A percentile compares a stretch with the other conserved stretches of the same genome.
These are phyloP conservation scores for Ilyonectria destructans DNA, from an alignment of 2,329 filamentous ascomycete genomes.

Conservation along the genomic window DNA sequence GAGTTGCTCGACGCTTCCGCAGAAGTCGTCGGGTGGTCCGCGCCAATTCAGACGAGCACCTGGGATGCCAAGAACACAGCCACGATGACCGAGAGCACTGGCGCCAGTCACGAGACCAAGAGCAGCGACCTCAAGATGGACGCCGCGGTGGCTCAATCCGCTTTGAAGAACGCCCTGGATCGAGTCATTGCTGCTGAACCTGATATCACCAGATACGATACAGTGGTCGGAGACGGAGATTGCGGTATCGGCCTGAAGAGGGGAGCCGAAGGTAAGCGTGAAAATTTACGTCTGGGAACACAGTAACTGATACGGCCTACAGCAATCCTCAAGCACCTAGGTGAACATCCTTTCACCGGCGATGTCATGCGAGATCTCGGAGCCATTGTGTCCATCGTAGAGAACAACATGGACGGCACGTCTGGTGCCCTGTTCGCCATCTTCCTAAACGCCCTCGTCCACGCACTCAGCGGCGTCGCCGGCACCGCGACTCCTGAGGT, in stretches of 20 bases:
- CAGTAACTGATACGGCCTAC: conserved; percentile 39
- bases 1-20: conserved; percentile 79
- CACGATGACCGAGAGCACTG: conserved; percentile 60
- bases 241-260: conserved; percentile 90
- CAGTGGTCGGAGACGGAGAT: conserved; percentile 91
- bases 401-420: conserved; percentile 74
- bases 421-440: conserved; percentile 80
- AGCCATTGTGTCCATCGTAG: conserved; percentile 69
- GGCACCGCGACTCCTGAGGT: conserved; percentile 59
- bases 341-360: conserved; percentile 62
- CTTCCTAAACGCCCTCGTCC: conserved; percentile 88
- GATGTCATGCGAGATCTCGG: conserved; percentile 70
- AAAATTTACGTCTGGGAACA: background rate
- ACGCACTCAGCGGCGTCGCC: conserved; percentile 67
- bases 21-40: conserved; percentile 80
- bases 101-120: conserved; percentile 54
- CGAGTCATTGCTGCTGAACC: conserved; percentile 78
- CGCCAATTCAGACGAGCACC: conserved; percentile 73
- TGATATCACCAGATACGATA: conserved; percentile 82
- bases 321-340: conserved; percentile 70
- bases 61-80: conserved; percentile 73
- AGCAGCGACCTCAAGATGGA: conserved; percentile 70
- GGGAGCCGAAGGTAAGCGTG: conserved; percentile 80
- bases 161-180: conserved; percentile 72
- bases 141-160: conserved; percentile 63